phyloP scores from a whole-genome alignment of 208 protist species.

The Crithidia brevicula region DNA sequence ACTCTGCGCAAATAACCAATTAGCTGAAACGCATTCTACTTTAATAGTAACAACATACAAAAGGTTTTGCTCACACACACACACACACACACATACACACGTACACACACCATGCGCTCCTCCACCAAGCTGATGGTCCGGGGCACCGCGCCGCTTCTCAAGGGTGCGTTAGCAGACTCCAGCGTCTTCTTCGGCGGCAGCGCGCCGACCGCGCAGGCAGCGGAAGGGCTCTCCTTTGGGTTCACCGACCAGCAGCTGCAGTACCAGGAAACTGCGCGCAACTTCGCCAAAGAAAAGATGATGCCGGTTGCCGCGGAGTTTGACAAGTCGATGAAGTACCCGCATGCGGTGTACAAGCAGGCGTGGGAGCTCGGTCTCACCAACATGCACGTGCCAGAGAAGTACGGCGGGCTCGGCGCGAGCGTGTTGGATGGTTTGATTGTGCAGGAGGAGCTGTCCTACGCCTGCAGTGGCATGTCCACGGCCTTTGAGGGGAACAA shows the following conservation, averaged over 20 bases:
- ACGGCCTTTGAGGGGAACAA: conserved; percentile 89
- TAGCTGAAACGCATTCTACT: too few relatives aligned
- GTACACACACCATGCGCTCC: conserved; percentile 12
- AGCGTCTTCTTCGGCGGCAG: conserved; percentile 36
- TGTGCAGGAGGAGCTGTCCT: conserved; percentile 88
- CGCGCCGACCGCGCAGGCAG: conserved; percentile 23
- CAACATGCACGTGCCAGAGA: conserved; percentile 85
- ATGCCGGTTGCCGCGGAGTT: conserved; percentile 72
- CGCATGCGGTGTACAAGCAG: conserved; percentile 77
- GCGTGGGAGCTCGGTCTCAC: conserved; percentile 85
- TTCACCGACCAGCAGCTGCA: conserved; percentile 78
- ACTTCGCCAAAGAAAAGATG: conserved; percentile 83
- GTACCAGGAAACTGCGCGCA: conserved; percentile 73
- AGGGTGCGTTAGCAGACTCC: conserved; percentile 4
- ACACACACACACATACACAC: conserved; percentile 1
- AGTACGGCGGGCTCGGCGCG: conserved; percentile 82
- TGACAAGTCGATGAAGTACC: conserved; percentile 79
- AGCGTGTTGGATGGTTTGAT: conserved; percentile 72
- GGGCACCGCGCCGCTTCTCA: conserved; percentile 24
- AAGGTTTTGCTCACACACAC: conserved; percentile 6
- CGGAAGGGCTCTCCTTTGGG: conserved; percentile 69
- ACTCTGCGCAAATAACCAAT: too few relatives aligned
- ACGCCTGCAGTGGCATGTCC: conserved; percentile 83
- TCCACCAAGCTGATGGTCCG: conserved; percentile 13
- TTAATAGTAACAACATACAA: background rate